Base-by-base conservation (phyloP, 1,284 basidiomycete species). In the Cutaneotrichosporon sp. region DNA sequence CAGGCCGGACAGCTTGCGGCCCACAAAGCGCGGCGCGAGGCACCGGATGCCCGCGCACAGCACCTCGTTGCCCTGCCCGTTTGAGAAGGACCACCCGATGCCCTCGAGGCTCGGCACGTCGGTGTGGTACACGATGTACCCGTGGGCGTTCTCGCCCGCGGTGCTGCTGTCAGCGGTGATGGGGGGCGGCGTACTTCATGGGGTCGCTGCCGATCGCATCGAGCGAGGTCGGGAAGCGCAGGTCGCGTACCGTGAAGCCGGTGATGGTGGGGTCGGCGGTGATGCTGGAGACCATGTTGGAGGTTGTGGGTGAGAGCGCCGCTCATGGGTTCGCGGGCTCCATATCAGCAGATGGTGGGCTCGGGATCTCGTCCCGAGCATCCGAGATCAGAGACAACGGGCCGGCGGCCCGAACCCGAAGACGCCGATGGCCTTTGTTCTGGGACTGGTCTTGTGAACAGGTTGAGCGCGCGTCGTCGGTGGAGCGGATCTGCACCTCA, bases 21-120 rank as follows among this genome's bases (percentile, higher is more conserved):
- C 69, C 24, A 70, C 65, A 34, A 67, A 68, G 6, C 69, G 65
- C 20, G 69, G 69, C 2, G 69, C 69, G 13, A 70, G 61, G 38
- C 57, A 59, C 25, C 65, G 62, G 54, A 70, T 63, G 13, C 62
- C 69, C 4, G 65, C 63, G 29, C 64, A 62, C 50, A 72, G 69
- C 33, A 72, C 72, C 66, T 95, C 92, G 72, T 92, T 95, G 20
- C 92, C 91, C 25, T 91, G 87, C 1, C 91, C 92, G 70, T 92
- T 93, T 13, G 91, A 93, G 78, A 95, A 95, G 8, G 92, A 93
- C 91, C 94, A 92, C 50, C 92, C 92, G 69, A 90, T 86, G 22
- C 92, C 92, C 54, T 87, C 84, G 33, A 92, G 84, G 53, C 85
- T 83, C 25, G 71, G 66, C 31, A 33, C n/a, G 43, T 78, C 71